A percentile compares a stretch with the other conserved stretches of the same genome.
Conservation (phyloP, 2,329 filamentous ascomycete genomes). For the Diaporthe australafricana region DNA sequence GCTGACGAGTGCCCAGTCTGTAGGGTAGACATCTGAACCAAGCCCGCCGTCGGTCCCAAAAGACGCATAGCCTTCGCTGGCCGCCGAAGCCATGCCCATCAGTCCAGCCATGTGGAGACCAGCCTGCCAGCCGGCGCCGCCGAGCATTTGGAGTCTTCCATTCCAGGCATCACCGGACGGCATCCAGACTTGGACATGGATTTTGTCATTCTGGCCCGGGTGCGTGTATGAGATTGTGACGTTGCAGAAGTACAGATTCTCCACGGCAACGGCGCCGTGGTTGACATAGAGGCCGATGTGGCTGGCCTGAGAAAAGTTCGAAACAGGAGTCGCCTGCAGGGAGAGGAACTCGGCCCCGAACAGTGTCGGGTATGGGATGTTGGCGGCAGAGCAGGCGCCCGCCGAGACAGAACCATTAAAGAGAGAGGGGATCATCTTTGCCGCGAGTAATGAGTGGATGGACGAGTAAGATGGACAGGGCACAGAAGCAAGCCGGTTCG, state of each 20-base stretch:
- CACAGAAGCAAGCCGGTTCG: no score
- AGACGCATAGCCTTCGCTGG: slow-evolving; percentile 43
- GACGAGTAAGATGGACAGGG: no score
- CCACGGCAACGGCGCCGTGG: no score
- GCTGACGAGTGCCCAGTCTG: slow-evolving; percentile 16
- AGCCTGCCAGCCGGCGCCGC: slow-evolving; percentile 16
- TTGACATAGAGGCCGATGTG: no score
- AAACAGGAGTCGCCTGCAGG: background rate
- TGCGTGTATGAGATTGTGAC: slow-evolving; percentile 18
- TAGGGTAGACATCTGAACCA: slow-evolving; percentile 3
- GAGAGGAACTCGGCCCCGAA: background rate
- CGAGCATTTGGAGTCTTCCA: slow-evolving; percentile 10
- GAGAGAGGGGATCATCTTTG: no score
- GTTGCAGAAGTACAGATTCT: no score
- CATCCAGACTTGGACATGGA: slow-evolving; percentile 19
- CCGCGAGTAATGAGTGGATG: no score
- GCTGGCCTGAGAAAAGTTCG: background rate
- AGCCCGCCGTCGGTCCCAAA: slow-evolving; percentile 43
- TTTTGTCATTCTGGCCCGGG: slow-evolving; percentile 1
- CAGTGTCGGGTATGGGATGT: no score
- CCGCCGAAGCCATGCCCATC: no score
- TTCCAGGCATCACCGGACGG: slow-evolving; percentile 13
- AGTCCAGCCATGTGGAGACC: slow-evolving; percentile 38
- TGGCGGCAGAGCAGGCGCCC: no score
- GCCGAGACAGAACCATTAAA: no score